phyloP scores from a whole-genome alignment of 108 stramenopile species.

The Cyclotella distinguenda region DNA sequence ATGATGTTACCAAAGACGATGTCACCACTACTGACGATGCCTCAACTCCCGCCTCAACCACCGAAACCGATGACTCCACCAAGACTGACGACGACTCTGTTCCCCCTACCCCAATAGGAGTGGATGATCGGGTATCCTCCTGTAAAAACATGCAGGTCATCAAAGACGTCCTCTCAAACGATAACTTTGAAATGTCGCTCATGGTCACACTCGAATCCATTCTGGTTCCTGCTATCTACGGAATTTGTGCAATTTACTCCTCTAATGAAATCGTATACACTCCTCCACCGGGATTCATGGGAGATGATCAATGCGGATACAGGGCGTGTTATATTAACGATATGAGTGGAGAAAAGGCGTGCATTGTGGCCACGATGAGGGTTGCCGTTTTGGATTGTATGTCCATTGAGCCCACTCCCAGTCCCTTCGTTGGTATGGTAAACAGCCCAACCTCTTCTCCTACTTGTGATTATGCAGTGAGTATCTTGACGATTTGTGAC shows the following conservation, averaged over 20 bases:
- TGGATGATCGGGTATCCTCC: background rate
- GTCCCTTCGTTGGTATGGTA: background rate
- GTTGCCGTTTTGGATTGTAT: conserved; percentile 2
- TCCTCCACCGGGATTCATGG: conserved; percentile 10
- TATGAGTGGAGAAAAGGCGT: conserved; percentile 1
- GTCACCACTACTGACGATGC: background rate
- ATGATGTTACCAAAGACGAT: background rate
- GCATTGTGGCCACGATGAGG: background rate
- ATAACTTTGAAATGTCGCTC: background rate
- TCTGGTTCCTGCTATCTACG: background rate
- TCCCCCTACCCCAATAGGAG: background rate
- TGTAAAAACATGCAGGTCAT: background rate
- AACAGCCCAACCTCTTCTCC: background rate
- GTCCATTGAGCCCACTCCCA: background rate
- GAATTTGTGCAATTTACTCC: background rate
- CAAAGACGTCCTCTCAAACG: background rate
- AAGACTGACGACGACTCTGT: background rate
- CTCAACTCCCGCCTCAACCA: background rate
- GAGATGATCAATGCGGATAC: conserved; percentile 10
- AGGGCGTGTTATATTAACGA: conserved; percentile 3
- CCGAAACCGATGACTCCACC: background rate
- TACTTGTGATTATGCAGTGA: conserved; percentile 10
- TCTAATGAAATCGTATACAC: conserved; percentile 1
- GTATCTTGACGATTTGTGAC: background rate
- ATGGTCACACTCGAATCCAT: background rate